These are phyloP conservation scores for Microsporum audouinii DNA, from an alignment of 2,329 filamentous ascomycete species.

Conservation along the genomic window DNA sequence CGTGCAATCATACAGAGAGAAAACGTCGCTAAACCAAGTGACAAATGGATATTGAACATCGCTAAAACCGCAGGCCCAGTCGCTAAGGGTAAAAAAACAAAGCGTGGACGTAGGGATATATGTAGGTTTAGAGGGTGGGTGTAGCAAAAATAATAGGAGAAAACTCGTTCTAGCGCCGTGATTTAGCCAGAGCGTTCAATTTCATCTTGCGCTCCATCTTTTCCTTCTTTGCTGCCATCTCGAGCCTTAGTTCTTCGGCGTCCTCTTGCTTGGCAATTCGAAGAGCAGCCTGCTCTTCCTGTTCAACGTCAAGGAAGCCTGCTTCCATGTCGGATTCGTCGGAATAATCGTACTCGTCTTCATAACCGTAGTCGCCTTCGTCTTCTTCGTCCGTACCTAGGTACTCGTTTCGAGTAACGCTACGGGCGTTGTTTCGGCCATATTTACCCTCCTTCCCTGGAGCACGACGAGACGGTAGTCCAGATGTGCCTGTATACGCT, in stretches of 20 bases:
- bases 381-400: slow-evolving; percentile 40
- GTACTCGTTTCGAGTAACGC: slow-evolving; percentile 31
- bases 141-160: neutral
- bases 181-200: slow-evolving; percentile 28
- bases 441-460: slow-evolving; percentile 20
- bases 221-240: slow-evolving; percentile 35
- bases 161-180: slow-evolving; percentile 19
- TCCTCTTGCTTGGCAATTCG: slow-evolving; percentile 35
- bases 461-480: slow-evolving; percentile 22
- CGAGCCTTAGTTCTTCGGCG: slow-evolving; percentile 34
- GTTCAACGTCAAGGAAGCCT: slow-evolving; percentile 35
- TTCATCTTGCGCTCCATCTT: slow-evolving; percentile 38
- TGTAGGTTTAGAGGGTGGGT: neutral
- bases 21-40: neutral
- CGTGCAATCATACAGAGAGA: slow-evolving; percentile 1
- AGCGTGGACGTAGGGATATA: neutral
- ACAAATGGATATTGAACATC: neutral
- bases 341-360: slow-evolving; percentile 30
- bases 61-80: slow-evolving; percentile 1
- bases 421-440: slow-evolving; percentile 11
- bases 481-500: slow-evolving; percentile 35
- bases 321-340: slow-evolving; percentile 43
- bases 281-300: slow-evolving; percentile 35
- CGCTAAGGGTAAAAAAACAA: neutral
- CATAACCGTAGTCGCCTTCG: slow-evolving; percentile 32